Conservation (phyloP, 2,329 filamentous ascomycete genomes). For the Pseudogymnoascus sp. region DNA sequence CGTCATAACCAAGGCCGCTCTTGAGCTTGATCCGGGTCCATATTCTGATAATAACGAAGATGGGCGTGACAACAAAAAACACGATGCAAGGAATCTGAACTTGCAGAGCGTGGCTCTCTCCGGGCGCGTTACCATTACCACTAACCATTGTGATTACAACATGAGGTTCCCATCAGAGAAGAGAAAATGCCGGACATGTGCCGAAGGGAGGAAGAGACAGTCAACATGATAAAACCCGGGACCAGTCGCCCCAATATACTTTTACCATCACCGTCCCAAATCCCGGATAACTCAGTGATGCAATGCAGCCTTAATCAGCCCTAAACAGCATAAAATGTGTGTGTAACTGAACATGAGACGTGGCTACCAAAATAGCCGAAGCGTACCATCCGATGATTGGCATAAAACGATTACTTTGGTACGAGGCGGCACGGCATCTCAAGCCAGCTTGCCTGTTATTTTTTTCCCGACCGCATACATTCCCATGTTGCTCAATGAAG, state of each 20-base stretch:
- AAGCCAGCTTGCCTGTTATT: neutral
- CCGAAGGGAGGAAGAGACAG: neutral
- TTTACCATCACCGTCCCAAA: neutral
- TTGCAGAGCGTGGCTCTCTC: neutral
- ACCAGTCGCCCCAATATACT: neutral
- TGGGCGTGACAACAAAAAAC: constrained; percentile 36
- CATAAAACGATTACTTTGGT: neutral
- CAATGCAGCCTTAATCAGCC: neutral
- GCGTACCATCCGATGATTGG: neutral
- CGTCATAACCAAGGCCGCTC: constrained; percentile 34
- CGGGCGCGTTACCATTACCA: constrained; percentile 1
- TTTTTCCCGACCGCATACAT: neutral
- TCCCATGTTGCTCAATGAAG: neutral
- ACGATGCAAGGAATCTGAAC: constrained; percentile 39
- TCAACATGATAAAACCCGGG: neutral
- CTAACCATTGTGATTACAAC: neutral
- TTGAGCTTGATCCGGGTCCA: constrained; percentile 33
- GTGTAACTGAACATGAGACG: neutral
- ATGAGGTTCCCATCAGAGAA: neutral
- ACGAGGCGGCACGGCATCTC: neutral
- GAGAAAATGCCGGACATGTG: neutral
- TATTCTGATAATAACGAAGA: constrained; percentile 33
- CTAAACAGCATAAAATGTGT: neutral
- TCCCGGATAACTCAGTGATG: neutral
- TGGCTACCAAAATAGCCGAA: neutral